phyloP scores from a whole-genome alignment of 495 filamentous ascomycete genomes.

The Clavariopsis aquatica region DNA sequence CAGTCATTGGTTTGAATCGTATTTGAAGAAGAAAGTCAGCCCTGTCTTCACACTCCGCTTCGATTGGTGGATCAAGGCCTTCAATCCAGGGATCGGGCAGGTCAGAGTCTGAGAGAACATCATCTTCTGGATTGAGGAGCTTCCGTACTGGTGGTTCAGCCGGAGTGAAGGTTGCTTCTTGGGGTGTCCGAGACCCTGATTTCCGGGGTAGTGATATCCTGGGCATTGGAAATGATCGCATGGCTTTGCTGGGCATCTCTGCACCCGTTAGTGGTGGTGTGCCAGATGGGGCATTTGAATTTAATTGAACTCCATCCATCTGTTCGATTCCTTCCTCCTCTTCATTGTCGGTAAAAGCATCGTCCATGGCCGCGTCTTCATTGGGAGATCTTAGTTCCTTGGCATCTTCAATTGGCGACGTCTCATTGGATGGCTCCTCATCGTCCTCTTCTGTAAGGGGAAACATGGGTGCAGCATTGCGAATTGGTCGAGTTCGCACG shows the following conservation, averaged over 20 bases:
- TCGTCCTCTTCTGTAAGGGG: slow-evolving; percentile 34
- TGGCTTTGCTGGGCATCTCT: slow-evolving; percentile 3
- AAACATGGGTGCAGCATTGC: slow-evolving; percentile 33
- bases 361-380: slow-evolving; percentile 12
- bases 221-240: background rate
- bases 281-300: slow-evolving; percentile 13
- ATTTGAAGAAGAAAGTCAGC: slow-evolving; percentile 37
- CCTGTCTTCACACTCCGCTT: slow-evolving; percentile 31
- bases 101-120: slow-evolving; percentile 34
- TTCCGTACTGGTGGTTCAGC: background rate
- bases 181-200: slow-evolving; percentile 17
- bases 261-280: slow-evolving; percentile 9
- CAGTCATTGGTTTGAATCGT: slow-evolving; percentile 39
- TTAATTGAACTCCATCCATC: background rate
- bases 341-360: slow-evolving; percentile 4
- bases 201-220: slow-evolving; percentile 5
- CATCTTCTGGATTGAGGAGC: slow-evolving; percentile 28
- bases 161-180: slow-evolving; percentile 13
- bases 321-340: slow-evolving; percentile 2
- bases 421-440: slow-evolving; percentile 29
- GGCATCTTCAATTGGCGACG: slow-evolving; percentile 24
- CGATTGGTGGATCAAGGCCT: slow-evolving; percentile 9
- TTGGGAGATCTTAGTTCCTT: slow-evolving; percentile 19
- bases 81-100: slow-evolving; percentile 30
- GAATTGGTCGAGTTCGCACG: slow-evolving; percentile 19